Conservation (phyloP, 1,139 yeast species). For the Geotrichum aggregatum region DNA sequence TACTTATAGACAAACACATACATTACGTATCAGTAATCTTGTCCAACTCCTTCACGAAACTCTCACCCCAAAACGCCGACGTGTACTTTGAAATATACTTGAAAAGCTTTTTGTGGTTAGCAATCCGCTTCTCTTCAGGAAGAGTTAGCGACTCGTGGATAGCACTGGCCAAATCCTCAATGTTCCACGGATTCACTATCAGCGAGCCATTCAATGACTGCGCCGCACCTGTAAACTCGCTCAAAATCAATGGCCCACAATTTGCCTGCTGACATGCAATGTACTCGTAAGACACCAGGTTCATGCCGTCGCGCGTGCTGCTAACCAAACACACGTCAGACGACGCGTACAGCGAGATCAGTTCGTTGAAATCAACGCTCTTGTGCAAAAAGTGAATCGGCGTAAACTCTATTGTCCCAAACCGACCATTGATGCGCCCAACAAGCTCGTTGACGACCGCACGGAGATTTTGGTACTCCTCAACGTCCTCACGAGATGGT, state of each 20-base stretch:
- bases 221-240: conserved; percentile 99
- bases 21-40: conserved; percentile 11
- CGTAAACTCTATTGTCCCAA: conserved; percentile 95
- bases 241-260: conserved; percentile 78
- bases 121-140: conserved; percentile 70
- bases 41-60: conserved; percentile 77
- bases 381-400: conserved; percentile 97
- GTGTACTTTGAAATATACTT: conserved; percentile 88
- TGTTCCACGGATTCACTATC: conserved; percentile 96
- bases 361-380: conserved; percentile 83
- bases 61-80: conserved; percentile 95
- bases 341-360: conserved; percentile 77
- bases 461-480: conserved; percentile 90
- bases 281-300: conserved; percentile 90
- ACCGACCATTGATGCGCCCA: conserved; percentile 92
- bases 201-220: conserved; percentile 91
- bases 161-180: conserved; percentile 85
- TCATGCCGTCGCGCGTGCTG: conserved; percentile 98
- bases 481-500: conserved; percentile 96
- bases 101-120: conserved; percentile 78
- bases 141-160: conserved; percentile 82
- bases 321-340: conserved; percentile 91
- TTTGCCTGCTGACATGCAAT: conserved; percentile 90
- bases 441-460: conserved; percentile 94
- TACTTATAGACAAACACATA: neutral